Percentiles rank a stretch among this genome's conserved stretches.
Conservation (phyloP, 1,284 basidiomycete species). For the Trametes sp. region DNA sequence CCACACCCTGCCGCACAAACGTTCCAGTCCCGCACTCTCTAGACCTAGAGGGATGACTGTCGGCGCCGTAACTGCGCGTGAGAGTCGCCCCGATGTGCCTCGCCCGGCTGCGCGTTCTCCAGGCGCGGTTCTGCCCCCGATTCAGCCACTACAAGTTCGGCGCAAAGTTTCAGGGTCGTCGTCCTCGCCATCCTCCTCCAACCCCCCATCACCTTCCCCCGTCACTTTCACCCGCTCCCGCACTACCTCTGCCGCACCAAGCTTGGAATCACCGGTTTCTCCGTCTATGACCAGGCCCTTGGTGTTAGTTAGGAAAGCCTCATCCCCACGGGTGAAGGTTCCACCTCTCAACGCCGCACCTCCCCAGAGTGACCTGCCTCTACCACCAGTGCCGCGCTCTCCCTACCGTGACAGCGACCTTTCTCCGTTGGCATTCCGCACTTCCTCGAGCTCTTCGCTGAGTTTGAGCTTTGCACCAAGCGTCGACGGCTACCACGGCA, state of each 20-base stretch:
- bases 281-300: conserved; percentile 31
- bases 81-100: conserved; percentile 9
- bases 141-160: conserved; percentile 29
- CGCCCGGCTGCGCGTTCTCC: conserved; percentile 7
- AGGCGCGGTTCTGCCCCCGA: conserved; percentile 9
- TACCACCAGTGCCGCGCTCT: conserved; percentile 36
- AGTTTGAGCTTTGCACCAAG: conserved; percentile 41
- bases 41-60: conserved; percentile 65
- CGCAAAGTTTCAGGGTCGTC: conserved; percentile 35
- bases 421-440: conserved; percentile 41
- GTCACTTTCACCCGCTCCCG: conserved; percentile 36
- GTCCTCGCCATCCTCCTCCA: conserved; percentile 32
- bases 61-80: conserved; percentile 26
- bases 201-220: conserved; percentile 34
- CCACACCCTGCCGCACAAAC: conserved; percentile 24
- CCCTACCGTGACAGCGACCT: conserved; percentile 29
- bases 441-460: conserved; percentile 48
- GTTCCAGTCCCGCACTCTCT: conserved; percentile 44
- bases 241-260: conserved; percentile 33
- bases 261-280: conserved; percentile 30
- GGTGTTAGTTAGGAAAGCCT: conserved; percentile 41
- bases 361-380: conserved; percentile 37
- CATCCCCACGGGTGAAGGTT: conserved; percentile 34
- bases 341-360: conserved; percentile 37
- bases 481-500: conserved; percentile 28